Percentiles rank a stretch among this genome's conserved stretches.
Conservation (phyloP, 2,329 filamentous ascomycete species). For the Sclerotinia sclerotiorum region DNA sequence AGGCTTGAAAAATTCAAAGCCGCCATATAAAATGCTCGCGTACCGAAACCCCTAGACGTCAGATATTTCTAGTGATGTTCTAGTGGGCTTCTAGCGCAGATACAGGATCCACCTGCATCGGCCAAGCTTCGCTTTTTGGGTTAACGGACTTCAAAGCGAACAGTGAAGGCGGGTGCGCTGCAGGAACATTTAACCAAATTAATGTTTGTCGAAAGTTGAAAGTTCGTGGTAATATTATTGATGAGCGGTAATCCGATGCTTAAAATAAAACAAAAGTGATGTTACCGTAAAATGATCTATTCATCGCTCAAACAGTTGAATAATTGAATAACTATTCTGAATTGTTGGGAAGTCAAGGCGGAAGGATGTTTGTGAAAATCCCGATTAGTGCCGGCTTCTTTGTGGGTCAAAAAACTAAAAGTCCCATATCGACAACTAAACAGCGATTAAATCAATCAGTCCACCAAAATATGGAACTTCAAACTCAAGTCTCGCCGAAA, state of each 20-base stretch:
- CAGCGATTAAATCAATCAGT: constrained; percentile 9
- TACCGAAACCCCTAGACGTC: constrained; percentile 6
- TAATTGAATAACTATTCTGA: not conserved
- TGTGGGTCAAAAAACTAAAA: constrained; percentile 18
- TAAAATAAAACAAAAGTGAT: no score
- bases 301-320: not conserved
- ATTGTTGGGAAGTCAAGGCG: not conserved
- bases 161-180: not conserved
- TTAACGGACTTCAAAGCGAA: constrained; percentile 13
- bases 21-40: not conserved
- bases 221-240: not conserved
- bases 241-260: no score
- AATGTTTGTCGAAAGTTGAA: not conserved
- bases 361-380: not conserved
- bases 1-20: not conserved
- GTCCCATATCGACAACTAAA: constrained; percentile 13
- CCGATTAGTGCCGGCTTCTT: constrained; percentile 23
- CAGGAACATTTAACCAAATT: not conserved
- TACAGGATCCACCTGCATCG: not conserved
- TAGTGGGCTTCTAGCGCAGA: constrained; percentile 1
- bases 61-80: constrained; percentile 18
- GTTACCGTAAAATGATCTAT: not conserved
- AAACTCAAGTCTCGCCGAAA: constrained; percentile 25
- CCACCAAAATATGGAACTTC: constrained; percentile 23
- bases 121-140: not conserved